phyloP scores from a whole-genome alignment of 768 basidiomycete genomes.

The Podaxis pistillaris region DNA sequence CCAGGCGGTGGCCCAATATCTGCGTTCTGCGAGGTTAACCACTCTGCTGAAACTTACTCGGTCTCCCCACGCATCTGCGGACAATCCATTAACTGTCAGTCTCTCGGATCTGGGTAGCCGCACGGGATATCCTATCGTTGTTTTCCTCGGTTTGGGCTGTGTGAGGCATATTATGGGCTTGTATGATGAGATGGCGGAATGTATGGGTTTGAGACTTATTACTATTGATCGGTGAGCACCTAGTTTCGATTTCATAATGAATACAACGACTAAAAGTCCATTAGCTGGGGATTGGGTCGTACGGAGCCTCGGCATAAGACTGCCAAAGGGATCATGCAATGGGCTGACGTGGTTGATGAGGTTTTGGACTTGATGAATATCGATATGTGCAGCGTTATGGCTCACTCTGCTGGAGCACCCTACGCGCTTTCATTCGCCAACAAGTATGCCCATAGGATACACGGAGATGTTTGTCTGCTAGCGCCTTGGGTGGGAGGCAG shows the following conservation, averaged over 20 bases:
- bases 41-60: slow-evolving; percentile 77
- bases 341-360: slow-evolving; percentile 89
- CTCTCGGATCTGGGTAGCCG: slow-evolving; percentile 90
- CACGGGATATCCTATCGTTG: slow-evolving; percentile 82
- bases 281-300: slow-evolving; percentile 89
- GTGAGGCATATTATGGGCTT: slow-evolving; percentile 94
- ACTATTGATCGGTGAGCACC: slow-evolving; percentile 81
- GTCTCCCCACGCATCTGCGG: slow-evolving; percentile 74
- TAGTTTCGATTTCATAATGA: slow-evolving; percentile 8
- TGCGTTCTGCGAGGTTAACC: slow-evolving; percentile 84
- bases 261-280: slow-evolving; percentile 17
- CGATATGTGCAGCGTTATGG: slow-evolving; percentile 82
- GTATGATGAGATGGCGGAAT: slow-evolving; percentile 95
- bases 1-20: slow-evolving; percentile 80
- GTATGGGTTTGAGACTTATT: slow-evolving; percentile 82
- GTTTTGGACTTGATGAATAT: slow-evolving; percentile 81
- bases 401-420: slow-evolving; percentile 94
- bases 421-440: slow-evolving; percentile 90
- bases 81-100: slow-evolving; percentile 78
- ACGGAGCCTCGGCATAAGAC: slow-evolving; percentile 71
- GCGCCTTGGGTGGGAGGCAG: slow-evolving; percentile 96
- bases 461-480: slow-evolving; percentile 82
- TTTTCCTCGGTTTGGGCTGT: slow-evolving; percentile 92
- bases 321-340: slow-evolving; percentile 81
- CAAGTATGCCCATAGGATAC: slow-evolving; percentile 68